Evolutionary conservation across 192 early-diverging fungal genomes (phyloP), one percentile per base, ranked within the genome.

Genomic region (Pecoramyces ruminantium): DNA sequence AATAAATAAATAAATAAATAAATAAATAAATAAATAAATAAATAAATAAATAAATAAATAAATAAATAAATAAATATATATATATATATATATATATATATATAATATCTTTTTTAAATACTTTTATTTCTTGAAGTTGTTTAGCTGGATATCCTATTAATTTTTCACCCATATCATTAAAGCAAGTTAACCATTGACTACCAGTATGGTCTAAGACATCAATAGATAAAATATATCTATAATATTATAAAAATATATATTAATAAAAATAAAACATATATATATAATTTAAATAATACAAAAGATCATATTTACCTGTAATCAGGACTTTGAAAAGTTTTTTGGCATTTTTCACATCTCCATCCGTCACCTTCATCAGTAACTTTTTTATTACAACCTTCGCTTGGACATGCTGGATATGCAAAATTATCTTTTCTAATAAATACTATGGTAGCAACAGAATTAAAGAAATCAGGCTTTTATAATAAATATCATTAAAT

Each of bases 291-390:
- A 6, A 34, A 6, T 34, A 34, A 6, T 34, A 34, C 11, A 34
- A 34, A 34, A 6, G 3, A 34, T 34, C 3, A 34, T 34, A n/a
- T 80, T 40, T 67, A 98, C 83, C 96, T 86, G 87, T 95, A 93
- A 14, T 92, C 86, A 18, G 96, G 96, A 4, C 83, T 86, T 17
- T 90, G 87, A 83, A 86, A 93, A 11, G 87, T 84, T 79, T 88
- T 88, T 80, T 93, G 85, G 84, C 96, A 97, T 82, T 96, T 96
- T 80, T 97, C 97, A 83, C 98, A 99, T 79, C 94, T 82, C 96
- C 96, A 99, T 30, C 87, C 86, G 77, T 85, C 86, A 15, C 81
- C 84, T 58, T 92, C 90, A 58, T 94, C 90, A 9, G 83, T 87
- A 30, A 97, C 90, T 89, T 98, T 99, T 85, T 98, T 98, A 85